Evolutionary conservation across 2,329 filamentous ascomycete genomes (phyloP).

Genomic region (Elsinoe australis): DNA sequence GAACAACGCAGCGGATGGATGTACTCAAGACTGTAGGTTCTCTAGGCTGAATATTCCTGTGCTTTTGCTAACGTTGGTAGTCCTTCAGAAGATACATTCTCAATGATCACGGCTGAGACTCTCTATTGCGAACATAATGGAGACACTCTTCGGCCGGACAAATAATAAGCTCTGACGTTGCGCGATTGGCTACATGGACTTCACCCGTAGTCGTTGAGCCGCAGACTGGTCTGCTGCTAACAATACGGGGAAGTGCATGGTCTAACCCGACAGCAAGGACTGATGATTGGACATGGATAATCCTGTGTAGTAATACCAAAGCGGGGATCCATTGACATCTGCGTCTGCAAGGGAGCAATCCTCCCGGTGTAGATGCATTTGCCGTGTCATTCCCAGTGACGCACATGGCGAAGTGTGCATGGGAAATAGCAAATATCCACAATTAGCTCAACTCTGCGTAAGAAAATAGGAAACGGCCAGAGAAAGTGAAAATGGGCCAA

Average conservation of each 20-base stretch:
- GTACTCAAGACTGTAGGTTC: conserved; percentile 46
- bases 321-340: conserved; percentile 4
- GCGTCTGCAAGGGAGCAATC: no score
- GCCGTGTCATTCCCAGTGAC: no score
- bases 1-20: conserved; percentile 68
- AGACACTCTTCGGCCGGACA: no score
- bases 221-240: not conserved
- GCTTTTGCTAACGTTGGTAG: not conserved
- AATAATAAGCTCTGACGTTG: no score
- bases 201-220: not conserved
- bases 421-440: not conserved
- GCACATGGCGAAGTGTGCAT: not conserved
- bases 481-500: conserved; percentile 1
- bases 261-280: not conserved
- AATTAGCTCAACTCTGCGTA: not conserved
- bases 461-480: not conserved
- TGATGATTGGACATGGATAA: conserved; percentile 3
- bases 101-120: not conserved
- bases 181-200: not conserved
- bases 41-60: not conserved
- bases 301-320: not conserved
- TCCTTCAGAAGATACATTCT: conserved; percentile 16
- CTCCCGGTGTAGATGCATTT: not conserved
- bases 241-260: conserved; percentile 1
- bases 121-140: no score